Percentiles rank a stretch among this genome's conserved stretches.
phyloP scores from a whole-genome alignment of 345 rosid species.

The Anacardium occidentale region DNA sequence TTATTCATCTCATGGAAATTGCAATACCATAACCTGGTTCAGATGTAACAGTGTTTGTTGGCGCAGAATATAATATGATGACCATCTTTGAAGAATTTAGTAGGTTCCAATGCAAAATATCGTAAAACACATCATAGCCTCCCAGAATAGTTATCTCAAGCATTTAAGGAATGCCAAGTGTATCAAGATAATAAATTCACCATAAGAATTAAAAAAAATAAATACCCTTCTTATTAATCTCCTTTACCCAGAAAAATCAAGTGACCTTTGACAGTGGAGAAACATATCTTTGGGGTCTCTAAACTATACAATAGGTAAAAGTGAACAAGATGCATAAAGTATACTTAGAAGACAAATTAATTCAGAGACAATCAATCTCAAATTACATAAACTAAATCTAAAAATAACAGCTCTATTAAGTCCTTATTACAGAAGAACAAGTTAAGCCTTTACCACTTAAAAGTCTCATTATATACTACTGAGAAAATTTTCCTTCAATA shows the following conservation, averaged over 20 bases:
- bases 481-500: not conserved
- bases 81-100: not conserved
- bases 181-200: not conserved
- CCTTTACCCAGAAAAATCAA: not conserved
- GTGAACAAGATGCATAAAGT: not conserved
- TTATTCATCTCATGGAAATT: not conserved
- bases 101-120: not conserved
- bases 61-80: too few species aligned
- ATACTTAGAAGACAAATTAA: not conserved
- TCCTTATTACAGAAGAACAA: not conserved
- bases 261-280: not conserved
- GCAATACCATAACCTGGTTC: too few species aligned
- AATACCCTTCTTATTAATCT: not conserved
- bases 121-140: not conserved
- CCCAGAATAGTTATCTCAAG: not conserved
- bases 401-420: not conserved
- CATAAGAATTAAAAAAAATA: not conserved
- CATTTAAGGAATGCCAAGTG: not conserved
- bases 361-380: not conserved
- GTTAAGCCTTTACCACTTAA: not conserved
- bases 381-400: not conserved
- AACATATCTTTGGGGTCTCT: not conserved
- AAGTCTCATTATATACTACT: conserved; percentile 3
- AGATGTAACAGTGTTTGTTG: too few species aligned
- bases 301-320: not conserved